Evolutionary conservation across 2,329 filamentous ascomycete species (phyloP).

Genomic region (Epicoccum sorghinum): DNA sequence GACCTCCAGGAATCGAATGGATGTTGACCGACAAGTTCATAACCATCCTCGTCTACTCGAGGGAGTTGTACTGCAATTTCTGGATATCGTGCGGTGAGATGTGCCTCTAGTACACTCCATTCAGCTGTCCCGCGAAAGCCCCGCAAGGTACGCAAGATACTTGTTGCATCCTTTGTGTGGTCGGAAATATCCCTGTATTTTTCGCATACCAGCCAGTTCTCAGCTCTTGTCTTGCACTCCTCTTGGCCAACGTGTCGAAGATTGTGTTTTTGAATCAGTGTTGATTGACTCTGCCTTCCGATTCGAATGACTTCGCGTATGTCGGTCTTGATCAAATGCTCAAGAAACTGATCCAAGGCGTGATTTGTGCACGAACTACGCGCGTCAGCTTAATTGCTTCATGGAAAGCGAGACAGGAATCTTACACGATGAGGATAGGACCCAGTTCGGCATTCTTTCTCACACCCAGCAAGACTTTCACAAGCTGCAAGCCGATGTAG

Average conservation of each 20-base stretch:
- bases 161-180: constrained; percentile 6
- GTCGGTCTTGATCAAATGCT: constrained; percentile 60
- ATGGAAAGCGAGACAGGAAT: neutral
- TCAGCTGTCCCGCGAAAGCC: constrained; percentile 11
- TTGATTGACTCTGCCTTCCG: constrained; percentile 64
- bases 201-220: constrained; percentile 22
- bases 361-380: constrained; percentile 56
- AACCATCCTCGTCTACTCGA: constrained; percentile 23
- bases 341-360: constrained; percentile 64
- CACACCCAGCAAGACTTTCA: constrained; percentile 60
- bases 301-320: constrained; percentile 65
- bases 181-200: constrained; percentile 23
- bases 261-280: constrained; percentile 58
- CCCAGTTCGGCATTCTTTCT: constrained; percentile 46
- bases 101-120: constrained; percentile 25
- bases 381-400: neutral
- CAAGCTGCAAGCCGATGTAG: constrained; percentile 65
- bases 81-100: constrained; percentile 21
- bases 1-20: constrained; percentile 32
- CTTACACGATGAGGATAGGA: constrained; percentile 52
- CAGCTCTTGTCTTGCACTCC: constrained; percentile 25
- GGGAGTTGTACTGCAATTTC: constrained; percentile 29
- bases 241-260: constrained; percentile 46
- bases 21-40: constrained; percentile 24
- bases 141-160: constrained; percentile 17